Evolutionary conservation across 371 early-diverging fungal species (phyloP), one percentile per base, ranked within the genome.

Genomic region (Synchytrium microbalum): DNA sequence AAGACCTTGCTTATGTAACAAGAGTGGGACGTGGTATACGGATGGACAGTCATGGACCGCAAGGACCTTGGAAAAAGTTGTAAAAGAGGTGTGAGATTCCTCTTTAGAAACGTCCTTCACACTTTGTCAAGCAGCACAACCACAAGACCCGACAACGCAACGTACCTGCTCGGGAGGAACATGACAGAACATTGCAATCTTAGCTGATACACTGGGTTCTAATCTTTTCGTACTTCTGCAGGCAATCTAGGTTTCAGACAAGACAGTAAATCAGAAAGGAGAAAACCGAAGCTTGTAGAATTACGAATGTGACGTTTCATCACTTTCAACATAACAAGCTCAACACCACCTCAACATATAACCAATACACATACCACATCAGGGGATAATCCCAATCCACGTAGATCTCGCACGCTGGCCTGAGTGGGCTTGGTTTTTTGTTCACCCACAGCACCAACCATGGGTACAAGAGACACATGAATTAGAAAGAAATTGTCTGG

Each of bases 381-480:
- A 30, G 98, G 96, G n/a, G 87, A 84, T 32, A 99, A 83, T 62
- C 99, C 99, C 58, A 95, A 87, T 64, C 93, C 95, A 70, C 97
- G 88, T 54, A 97, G 82, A 69, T 97, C 96, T 64, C 96, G 88
- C 54, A 97, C 87, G 54, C 93, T 91, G 56, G 90, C 87, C 77
- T 99, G 99, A 5, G 99, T 96, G 60, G 97, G 98, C 85, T 99
- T 99, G 32, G 98, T 98, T 86, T 99, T 99, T 77, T 98, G 97
- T 73, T 99, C 99, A 61, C 93, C 95, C 29, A 96, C 96, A 1
- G 91, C 87, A 26, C 98, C 98, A 29, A 99, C 92, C 2, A 97
- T 90, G 55, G 98, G 97, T 1, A 99, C 88, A 60, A 99, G 83
- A 24, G 99, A 98, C 16, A 99, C 99, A 71, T 96, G 96, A 67